Percentiles rank a stretch among this genome's conserved stretches.
phyloP scores from a whole-genome alignment of 345 rosid species.

The Linum lewisii region DNA sequence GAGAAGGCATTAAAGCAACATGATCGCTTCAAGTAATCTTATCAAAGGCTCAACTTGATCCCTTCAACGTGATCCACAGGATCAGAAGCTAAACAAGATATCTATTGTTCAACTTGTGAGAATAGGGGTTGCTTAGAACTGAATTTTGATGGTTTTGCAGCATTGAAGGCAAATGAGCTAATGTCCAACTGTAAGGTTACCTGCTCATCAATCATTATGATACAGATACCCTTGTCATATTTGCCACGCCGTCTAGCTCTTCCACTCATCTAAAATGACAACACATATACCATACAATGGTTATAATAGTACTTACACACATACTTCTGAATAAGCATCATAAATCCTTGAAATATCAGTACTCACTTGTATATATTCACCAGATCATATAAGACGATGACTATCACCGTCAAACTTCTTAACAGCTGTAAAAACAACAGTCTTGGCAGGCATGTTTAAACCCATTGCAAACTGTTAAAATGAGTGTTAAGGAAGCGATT shows the following conservation, averaged over 20 bases:
- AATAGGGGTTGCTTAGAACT: constrained; percentile 4
- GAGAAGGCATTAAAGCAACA: too few species aligned
- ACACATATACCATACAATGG: constrained; percentile 14
- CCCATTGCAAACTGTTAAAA: constrained; percentile 95
- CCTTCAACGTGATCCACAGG: not conserved
- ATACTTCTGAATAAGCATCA: not conserved
- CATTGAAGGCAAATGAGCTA: too few species aligned
- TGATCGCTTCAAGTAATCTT: too few species aligned
- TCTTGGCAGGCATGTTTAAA: constrained; percentile 97
- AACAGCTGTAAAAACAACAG: constrained; percentile 88
- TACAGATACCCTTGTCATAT: constrained; percentile 92
- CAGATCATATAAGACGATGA: constrained; percentile 89
- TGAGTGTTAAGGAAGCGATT: too few species aligned
- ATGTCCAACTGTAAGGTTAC: constrained; percentile 24
- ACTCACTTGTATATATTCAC: constrained; percentile 97
- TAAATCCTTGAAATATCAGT: constrained; percentile 9
- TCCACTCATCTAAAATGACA: constrained; percentile 78
- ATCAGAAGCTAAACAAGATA: constrained; percentile 10
- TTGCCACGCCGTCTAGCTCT: constrained; percentile 99
- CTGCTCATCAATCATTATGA: constrained; percentile 94
- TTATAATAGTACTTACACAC: not conserved
- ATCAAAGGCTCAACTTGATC: too few species aligned
- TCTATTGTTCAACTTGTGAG: not conserved
- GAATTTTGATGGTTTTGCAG: not conserved
- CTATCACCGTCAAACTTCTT: constrained; percentile 99